Base-by-base conservation (phyloP, 2,329 filamentous ascomycete genomes). In the Lachnellula arida region DNA sequence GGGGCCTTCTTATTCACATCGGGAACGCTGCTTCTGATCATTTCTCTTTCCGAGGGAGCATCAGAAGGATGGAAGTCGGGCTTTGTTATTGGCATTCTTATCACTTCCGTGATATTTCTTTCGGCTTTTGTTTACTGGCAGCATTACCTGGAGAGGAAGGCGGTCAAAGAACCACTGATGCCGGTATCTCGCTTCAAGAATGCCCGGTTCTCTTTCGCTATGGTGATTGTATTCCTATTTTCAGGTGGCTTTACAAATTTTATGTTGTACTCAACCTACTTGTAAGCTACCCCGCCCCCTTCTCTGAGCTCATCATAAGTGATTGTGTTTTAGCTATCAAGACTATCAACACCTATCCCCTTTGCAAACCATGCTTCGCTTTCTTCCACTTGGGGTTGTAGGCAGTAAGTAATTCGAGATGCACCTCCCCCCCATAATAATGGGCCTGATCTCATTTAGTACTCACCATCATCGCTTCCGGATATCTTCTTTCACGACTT, bases 221-320 rank as follows among this genome's bases (percentile, higher is more conserved):
- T 88, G 74, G 66, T 79, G 34, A 82, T 86, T 62, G 87, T 88
- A 79, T 76, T 76, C 0, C 69, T 88, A 1, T 88, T 88, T 72
- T 88, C 86, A 64, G 78, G 80, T 17, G 75, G 78, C 2, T 89
- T 89, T 72, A 88, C 86, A 71, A 85, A 85, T 68, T 87, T 79
- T 62, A 72, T 88, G 40, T 75, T 89, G 58, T 87, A 80, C 63
- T 80, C 84, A 1, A 89, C 86, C 4, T 89, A 86, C 70, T 87
- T 60, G 64, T 66, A 54, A 56, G 63, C 54, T n/a, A 9, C 28
- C 22, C 17, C 8, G 4, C 3, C 32, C 15, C n/a, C 1, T 4
- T 8, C 7, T 40, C 4, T 15, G 28, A 32, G 15, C 0, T 15
- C 11, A 11, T 17, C 5, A 42, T 19, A 2, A 14, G 50, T 60